These are phyloP conservation scores for Leccinum angustisporum DNA, from an alignment of 1,284 basidiomycete species.

Conservation along the genomic window DNA sequence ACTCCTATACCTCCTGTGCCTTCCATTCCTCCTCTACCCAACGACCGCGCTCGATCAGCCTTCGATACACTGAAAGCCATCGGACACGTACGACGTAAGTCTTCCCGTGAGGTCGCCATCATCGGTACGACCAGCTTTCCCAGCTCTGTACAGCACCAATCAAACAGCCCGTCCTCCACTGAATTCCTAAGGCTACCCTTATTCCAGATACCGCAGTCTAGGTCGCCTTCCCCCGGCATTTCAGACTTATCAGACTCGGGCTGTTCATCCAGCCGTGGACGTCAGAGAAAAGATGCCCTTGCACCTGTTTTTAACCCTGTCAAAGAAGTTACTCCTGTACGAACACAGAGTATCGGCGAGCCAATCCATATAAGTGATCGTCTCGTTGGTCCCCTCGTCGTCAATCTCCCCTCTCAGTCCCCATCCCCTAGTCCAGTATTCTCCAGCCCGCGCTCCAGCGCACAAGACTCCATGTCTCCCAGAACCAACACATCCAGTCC, in stretches of 20 bases:
- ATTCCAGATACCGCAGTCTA: conserved; percentile 53
- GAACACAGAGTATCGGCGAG: conserved; percentile 59
- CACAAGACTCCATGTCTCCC: conserved; percentile 32
- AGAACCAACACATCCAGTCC: conserved; percentile 28
- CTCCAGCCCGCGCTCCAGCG: conserved; percentile 30
- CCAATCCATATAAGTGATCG: conserved; percentile 54
- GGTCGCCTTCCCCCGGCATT: conserved; percentile 45
- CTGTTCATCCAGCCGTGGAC: conserved; percentile 29
- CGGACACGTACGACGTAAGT: conserved; percentile 36
- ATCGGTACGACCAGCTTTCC: conserved; percentile 44
- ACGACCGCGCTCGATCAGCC: conserved; percentile 43
- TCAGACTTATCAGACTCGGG: conserved; percentile 37
- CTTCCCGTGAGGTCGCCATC: conserved; percentile 58
- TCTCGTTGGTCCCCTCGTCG: conserved; percentile 58
- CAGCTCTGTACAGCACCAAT: conserved; percentile 27
- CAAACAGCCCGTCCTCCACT: conserved; percentile 14
- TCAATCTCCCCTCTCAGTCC: conserved; percentile 39
- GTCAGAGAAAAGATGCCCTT: conserved; percentile 38
- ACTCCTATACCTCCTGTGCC: conserved; percentile 44
- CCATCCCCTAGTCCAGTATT: conserved; percentile 26
- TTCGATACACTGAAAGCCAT: conserved; percentile 38
- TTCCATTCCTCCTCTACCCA: conserved; percentile 22
- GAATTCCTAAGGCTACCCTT: conserved; percentile 42
- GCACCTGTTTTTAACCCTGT: conserved; percentile 31
- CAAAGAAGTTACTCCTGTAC: conserved; percentile 34